Evolutionary conservation across 2,329 filamentous ascomycete species (phyloP).

Genomic region (Gliomastix tumulicola): DNA sequence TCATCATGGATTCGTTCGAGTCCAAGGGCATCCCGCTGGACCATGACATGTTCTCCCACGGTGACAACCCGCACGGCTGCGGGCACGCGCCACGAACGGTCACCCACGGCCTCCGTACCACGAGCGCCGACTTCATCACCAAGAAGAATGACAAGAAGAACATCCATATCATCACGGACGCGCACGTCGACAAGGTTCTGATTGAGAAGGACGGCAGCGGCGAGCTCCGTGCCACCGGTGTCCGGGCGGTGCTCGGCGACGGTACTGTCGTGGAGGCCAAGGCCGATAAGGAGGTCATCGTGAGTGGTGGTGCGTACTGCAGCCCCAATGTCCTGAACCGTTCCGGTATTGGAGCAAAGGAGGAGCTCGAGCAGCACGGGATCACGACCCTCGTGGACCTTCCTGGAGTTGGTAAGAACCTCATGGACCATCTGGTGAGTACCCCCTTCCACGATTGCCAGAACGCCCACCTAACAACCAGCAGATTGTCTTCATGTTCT

Average conservation of each 20-base stretch:
- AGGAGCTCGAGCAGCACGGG: slow-evolving; percentile 30
- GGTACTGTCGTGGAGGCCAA: slow-evolving; percentile 30
- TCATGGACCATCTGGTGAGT: slow-evolving; percentile 26
- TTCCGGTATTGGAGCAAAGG: slow-evolving; percentile 41
- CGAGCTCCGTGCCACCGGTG: slow-evolving; percentile 35
- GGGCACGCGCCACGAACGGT: slow-evolving; percentile 48
- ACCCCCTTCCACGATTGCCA: background rate
- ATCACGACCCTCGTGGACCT: slow-evolving; percentile 34
- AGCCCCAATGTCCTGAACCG: slow-evolving; percentile 44
- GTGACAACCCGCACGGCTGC: slow-evolving; percentile 43
- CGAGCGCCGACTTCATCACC: slow-evolving; percentile 44
- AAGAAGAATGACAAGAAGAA: slow-evolving; percentile 30
- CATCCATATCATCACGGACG: slow-evolving; percentile 38
- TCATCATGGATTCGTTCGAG: slow-evolving; percentile 46
- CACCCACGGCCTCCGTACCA: slow-evolving; percentile 42
- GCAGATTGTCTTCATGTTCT: slow-evolving; percentile 54
- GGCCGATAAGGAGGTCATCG: slow-evolving; percentile 28
- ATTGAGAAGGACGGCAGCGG: slow-evolving; percentile 25
- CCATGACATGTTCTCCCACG: slow-evolving; percentile 51
- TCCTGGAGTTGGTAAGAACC: slow-evolving; percentile 42
- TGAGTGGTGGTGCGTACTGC: slow-evolving; percentile 41
- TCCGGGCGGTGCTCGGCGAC: slow-evolving; percentile 29
- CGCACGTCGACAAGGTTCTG: slow-evolving; percentile 44
- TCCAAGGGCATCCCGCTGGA: slow-evolving; percentile 46
- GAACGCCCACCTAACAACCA: slow-evolving; percentile 22